phyloP scores from a whole-genome alignment of 176 grass and related monocot genomes.

The Typha latifolia region DNA sequence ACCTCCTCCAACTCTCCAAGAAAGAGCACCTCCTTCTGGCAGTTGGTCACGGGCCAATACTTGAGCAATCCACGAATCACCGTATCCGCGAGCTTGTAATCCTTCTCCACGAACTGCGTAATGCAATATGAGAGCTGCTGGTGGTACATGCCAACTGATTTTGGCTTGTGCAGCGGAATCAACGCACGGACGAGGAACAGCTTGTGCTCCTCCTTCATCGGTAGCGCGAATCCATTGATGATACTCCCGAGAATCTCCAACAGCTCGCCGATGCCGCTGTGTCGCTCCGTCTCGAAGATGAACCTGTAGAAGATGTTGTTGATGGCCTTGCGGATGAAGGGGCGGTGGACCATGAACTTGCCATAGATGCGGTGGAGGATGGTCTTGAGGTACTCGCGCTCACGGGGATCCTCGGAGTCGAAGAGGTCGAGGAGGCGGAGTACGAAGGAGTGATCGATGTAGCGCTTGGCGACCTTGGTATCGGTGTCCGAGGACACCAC shows the following conservation, averaged over 20 bases:
- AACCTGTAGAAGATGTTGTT: conserved; percentile 87
- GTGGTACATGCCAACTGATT: conserved; percentile 66
- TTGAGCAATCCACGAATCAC: conserved; percentile 80
- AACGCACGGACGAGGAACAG: conserved; percentile 67
- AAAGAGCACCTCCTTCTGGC: conserved; percentile 88
- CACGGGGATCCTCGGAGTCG: conserved; percentile 74
- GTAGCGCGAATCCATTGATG: conserved; percentile 82
- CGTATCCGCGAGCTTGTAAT: conserved; percentile 70
- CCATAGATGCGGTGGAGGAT: conserved; percentile 86
- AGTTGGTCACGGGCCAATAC: conserved; percentile 88
- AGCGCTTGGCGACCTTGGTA: conserved; percentile 79
- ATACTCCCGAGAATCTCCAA: conserved; percentile 88
- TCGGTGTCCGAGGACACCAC: conserved; percentile 73
- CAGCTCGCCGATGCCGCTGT: conserved; percentile 67
- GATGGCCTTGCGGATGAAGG: conserved; percentile 74
- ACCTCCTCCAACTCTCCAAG: conserved; percentile 83
- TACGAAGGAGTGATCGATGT: conserved; percentile 73
- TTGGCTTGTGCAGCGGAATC: conserved; percentile 77
- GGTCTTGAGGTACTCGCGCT: conserved; percentile 82
- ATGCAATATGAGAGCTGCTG: conserved; percentile 84
- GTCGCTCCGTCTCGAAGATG: conserved; percentile 81
- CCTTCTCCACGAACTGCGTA: conserved; percentile 87
- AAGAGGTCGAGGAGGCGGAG: conserved; percentile 70
- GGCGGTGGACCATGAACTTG: conserved; percentile 92
- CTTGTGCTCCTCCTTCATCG: conserved; percentile 95